Conservation (phyloP, 2,329 filamentous ascomycete species). For the Pseudohalonectria lignicola region DNA sequence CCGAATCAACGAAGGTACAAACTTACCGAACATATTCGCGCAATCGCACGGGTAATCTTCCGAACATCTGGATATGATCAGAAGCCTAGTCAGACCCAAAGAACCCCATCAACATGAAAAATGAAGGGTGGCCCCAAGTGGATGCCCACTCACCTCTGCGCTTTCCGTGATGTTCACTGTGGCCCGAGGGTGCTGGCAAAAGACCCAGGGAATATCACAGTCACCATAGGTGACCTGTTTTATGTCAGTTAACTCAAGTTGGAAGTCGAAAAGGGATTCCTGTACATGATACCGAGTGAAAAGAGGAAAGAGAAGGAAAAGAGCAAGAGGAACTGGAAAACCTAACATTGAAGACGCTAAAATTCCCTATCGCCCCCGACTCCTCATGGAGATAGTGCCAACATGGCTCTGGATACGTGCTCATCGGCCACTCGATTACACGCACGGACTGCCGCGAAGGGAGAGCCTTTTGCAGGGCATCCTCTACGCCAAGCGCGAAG, state of each 20-base stretch:
- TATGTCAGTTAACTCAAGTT: neutral
- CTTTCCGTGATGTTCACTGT: neutral
- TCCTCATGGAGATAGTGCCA: too few relatives aligned
- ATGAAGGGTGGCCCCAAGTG: too few relatives aligned
- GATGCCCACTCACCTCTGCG: too few relatives aligned
- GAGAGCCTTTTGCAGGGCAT: neutral
- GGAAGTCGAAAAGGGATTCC: neutral
- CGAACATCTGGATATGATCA: neutral
- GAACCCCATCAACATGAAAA: neutral
- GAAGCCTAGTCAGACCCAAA: too few relatives aligned
- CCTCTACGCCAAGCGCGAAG: neutral
- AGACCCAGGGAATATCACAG: slow-evolving; percentile 1
- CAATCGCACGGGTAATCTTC: slow-evolving; percentile 1
- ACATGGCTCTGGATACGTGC: too few relatives aligned
- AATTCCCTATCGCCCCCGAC: neutral
- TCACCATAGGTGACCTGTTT: neutral
- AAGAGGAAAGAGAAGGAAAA: neutral
- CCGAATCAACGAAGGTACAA: too few relatives aligned
- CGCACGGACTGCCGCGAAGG: neutral
- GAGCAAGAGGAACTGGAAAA: too few relatives aligned
- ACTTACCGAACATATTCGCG: slow-evolving; percentile 1
- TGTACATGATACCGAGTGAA: neutral
- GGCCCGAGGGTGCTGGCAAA: neutral
- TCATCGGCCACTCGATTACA: too few relatives aligned
- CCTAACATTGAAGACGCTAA: neutral